These are phyloP conservation scores for Moelleriella libera DNA, from an alignment of 2,329 filamentous ascomycete genomes.

Conservation along the genomic window DNA sequence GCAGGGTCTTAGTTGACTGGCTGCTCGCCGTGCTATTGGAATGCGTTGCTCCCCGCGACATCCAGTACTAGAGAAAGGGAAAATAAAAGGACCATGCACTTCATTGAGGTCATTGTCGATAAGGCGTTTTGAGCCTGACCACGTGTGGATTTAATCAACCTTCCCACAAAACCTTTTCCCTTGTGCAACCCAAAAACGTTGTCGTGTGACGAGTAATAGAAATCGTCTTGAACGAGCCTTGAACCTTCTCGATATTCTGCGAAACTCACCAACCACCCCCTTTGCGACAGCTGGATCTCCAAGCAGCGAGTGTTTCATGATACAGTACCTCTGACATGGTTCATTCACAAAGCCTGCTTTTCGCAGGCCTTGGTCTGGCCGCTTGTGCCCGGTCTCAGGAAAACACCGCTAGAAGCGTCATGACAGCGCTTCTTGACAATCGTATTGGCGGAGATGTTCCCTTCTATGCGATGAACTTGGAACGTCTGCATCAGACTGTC, in stretches of 20 bases:
- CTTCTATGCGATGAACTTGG: constrained; percentile 5
- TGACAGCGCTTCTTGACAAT: neutral
- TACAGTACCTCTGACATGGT: constrained; percentile 6
- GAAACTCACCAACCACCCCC: no score
- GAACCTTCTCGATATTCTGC: no score
- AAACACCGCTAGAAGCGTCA: neutral
- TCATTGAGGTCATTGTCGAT: no score
- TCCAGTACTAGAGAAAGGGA: neutral
- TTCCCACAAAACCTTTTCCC: no score
- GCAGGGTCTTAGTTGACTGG: neutral
- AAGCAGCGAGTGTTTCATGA: neutral
- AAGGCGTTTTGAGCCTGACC: no score
- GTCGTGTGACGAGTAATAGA: no score
- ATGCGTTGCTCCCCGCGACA: constrained; percentile 19
- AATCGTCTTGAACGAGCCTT: no score
- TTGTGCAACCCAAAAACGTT: no score
- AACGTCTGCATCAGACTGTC: constrained; percentile 6
- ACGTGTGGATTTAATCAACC: no score
- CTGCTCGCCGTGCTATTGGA: constrained; percentile 9
- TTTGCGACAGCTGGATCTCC: neutral
- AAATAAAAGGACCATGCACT: no score
- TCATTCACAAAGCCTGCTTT: constrained; percentile 5
- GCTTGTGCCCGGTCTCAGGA: neutral
- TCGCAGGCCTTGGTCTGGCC: constrained; percentile 3
- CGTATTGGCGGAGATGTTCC: neutral